Base-by-base conservation (phyloP, 2,329 filamentous ascomycete species). In the Arthrinium puccinioides region DNA sequence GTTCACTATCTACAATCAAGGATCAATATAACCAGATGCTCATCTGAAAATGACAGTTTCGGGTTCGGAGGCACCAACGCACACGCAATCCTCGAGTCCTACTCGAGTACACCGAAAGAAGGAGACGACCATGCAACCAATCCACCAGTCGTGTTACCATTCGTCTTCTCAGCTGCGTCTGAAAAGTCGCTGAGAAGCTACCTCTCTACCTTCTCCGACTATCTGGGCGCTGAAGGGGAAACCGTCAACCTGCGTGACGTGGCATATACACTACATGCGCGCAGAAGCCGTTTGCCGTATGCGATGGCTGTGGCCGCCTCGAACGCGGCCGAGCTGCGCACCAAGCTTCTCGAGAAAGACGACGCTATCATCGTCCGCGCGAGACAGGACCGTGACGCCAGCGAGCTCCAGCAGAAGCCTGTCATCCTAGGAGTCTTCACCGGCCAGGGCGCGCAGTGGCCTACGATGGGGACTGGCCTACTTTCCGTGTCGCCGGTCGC, bases 391-490 rank as follows among this genome's bases (percentile, higher is more conserved):
- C n/a, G n/a, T n/a, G n/a, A n/a, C n/a, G n/a, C n/a, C n/a, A 1
- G 30, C 8, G 23, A 25, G 23, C 23, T 25, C 23, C 13, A 26
- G 18, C 32, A 5, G 15, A 32, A 35, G 11, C 14, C 44, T 16
- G 26, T 36, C 13, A 45, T 51, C 11, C 40, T 53, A n/a, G 51
- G 49, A 2, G 43, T 60, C 15, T 59, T 60, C 40, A 60, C 57
- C 3, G 57, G 57, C 3, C 56, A 61, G 32, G 57, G 57, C 4
- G 56, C 55, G 0, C 56, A 61, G 36, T 60, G 52, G 50, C 39
- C 49, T 2, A 24, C 38, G 1, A 63, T 63, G 60, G 60, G 59
- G 7, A 37, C 40, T 4, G 40, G 49, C 31, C 46, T 61, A 9
- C 13, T 53, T 19, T 14, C 10, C 14, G 21, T 18, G 9, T 39